These are phyloP conservation scores for Naegleria lovaniensis DNA, from an alignment of 208 protist species.

Conservation along the genomic window DNA sequence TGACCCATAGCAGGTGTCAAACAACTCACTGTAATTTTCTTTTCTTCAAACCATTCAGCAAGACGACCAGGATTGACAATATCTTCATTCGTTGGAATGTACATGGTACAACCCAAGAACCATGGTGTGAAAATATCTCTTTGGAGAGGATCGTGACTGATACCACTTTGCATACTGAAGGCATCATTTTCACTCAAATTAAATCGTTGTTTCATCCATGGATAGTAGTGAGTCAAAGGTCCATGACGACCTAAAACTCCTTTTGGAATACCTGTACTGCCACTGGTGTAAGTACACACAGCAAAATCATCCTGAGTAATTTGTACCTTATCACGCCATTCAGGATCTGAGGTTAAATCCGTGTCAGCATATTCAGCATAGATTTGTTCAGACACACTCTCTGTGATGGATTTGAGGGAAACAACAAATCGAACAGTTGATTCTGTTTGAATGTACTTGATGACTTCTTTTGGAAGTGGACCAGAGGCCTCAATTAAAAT, in stretches of 20 bases:
- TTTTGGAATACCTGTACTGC: slow-evolving; percentile 44
- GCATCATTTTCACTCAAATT: slow-evolving; percentile 35
- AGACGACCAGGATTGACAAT: slow-evolving; percentile 52
- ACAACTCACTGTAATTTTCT: slow-evolving; percentile 47
- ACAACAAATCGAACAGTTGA: neutral
- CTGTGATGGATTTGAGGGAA: neutral
- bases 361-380: neutral
- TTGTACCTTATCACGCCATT: slow-evolving; percentile 7
- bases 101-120: slow-evolving; percentile 54
- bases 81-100: slow-evolving; percentile 50
- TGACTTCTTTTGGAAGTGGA: slow-evolving; percentile 34
- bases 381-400: neutral
- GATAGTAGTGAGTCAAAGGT: slow-evolving; percentile 58
- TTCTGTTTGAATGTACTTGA: slow-evolving; percentile 29
- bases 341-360: neutral
- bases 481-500: slow-evolving; percentile 39
- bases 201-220: slow-evolving; percentile 52
- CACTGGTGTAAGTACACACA: slow-evolving; percentile 54
- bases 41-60: slow-evolving; percentile 44
- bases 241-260: slow-evolving; percentile 21
- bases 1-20: slow-evolving; percentile 58
- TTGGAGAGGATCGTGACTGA: slow-evolving; percentile 60
- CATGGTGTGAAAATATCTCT: slow-evolving; percentile 63
- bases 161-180: slow-evolving; percentile 56
- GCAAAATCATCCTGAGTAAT: slow-evolving; percentile 45